Conservation (phyloP, 768 basidiomycete genomes). For the Mycena floridula region DNA sequence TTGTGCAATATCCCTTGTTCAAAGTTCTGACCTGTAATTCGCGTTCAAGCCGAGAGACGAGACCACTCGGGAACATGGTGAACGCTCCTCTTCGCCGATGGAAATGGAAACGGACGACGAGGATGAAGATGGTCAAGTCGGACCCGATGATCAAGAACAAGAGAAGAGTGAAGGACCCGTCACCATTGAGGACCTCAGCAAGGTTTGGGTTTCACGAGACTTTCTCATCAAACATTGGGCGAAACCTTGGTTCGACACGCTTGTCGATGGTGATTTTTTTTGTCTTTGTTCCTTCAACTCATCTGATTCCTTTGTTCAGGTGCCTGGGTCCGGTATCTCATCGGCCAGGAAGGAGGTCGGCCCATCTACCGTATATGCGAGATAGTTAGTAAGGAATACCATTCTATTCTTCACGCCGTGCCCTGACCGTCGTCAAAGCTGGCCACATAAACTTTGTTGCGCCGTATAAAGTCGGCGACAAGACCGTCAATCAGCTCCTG, state of each 20-base stretch:
- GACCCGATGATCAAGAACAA: conserved; percentile 68
- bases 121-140: conserved; percentile 78
- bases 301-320: conserved; percentile 34
- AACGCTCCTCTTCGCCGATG: conserved; percentile 75
- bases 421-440: conserved; percentile 25
- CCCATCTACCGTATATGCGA: conserved; percentile 81
- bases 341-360: conserved; percentile 53
- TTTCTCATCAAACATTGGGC: conserved; percentile 64
- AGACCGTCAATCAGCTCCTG: conserved; percentile 56
- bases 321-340: conserved; percentile 80
- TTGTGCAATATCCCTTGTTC: conserved; percentile 16
- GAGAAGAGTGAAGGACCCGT: conserved; percentile 49
- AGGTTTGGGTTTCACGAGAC: conserved; percentile 61
- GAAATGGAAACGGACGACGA: conserved; percentile 86
- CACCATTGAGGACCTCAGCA: conserved; percentile 50
- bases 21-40: not conserved
- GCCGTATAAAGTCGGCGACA: conserved; percentile 68
- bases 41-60: conserved; percentile 28
- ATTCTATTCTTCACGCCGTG: conserved; percentile 4
- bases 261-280: conserved; percentile 54
- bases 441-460: conserved; percentile 48
- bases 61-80: conserved; percentile 56
- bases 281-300: conserved; percentile 2
- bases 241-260: conserved; percentile 83
- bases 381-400: conserved; percentile 55